Base-by-base conservation (phyloP, 1,139 yeast species). In the Suhomyces terraborum region DNA sequence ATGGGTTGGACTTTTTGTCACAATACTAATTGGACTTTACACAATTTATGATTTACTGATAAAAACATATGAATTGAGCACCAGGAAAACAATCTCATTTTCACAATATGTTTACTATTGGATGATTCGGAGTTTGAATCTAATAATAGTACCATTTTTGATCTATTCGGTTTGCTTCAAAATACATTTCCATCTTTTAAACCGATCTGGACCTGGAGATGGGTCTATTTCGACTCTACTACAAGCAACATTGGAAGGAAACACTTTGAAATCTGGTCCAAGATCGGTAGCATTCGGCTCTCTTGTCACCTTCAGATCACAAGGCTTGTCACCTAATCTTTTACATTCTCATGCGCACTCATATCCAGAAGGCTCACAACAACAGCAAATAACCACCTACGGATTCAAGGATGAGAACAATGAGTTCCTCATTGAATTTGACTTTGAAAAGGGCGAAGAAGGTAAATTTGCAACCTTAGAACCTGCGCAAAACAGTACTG, bases 1-100 rank as follows among this genome's bases (percentile, higher is more conserved):
- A 66, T 88, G 96, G 97, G 98, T 93, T 16, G 98, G 98, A 4
- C 64, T 91, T 36, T 89, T 93, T 58, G 81, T 86, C 33, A 94
- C 96, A 8, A 76, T 79, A 0, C 67, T 91, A 18, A 86, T 91
- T 40, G 99, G 99, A 1, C 50, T 87, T n/a, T 93, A 89, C 67
- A 85, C 89, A 4, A 63, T 86, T 9, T 75, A 77, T 45, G 98
- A 93, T 53, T 72, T 93, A 43, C 73, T 82, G 68, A 70, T 82
- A 52, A 80, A 82, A 55, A 75, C 74, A 43, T 79, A 84, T 58
- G 82, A 83, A 57, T 28, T 51, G 4, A 31, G 35, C 48, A 62
- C 51, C 14, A 51, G 54, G 50, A 59, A 41, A 54, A 73, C 33
- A 48, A 67, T 64, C 4, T 26, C 48, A 8, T 28, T 53, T 4